Conservation (phyloP, 305 asterid genomes). For the Petunia hybrid region DNA sequence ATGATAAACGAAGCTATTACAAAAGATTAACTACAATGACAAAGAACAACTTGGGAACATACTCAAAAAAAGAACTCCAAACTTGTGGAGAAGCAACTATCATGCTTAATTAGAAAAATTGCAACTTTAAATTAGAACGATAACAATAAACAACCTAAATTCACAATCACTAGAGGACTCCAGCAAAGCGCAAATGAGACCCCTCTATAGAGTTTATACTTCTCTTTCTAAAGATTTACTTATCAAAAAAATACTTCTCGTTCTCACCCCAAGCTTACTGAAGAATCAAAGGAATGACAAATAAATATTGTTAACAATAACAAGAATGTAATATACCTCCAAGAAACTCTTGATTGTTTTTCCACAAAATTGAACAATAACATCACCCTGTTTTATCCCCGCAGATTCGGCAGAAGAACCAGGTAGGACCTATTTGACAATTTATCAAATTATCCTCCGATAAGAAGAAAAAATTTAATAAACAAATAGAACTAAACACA, state of each 20-base stretch:
- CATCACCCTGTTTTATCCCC: constrained; percentile 15
- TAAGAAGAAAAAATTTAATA: not conserved
- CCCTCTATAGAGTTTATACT: not conserved
- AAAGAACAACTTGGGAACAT: not conserved
- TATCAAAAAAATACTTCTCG: no score
- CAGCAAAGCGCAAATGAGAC: not conserved
- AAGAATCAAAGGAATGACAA: not conserved
- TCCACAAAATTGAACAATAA: constrained; percentile 23
- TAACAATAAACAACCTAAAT: no score
- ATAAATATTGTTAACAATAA: not conserved
- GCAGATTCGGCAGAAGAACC: constrained; percentile 21
- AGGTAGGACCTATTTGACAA: not conserved
- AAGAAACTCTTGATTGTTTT: constrained; percentile 4
- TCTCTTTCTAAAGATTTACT: no score
- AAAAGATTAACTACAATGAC: not conserved
- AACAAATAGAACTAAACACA: not conserved
- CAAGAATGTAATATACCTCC: constrained; percentile 24
- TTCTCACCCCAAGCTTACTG: constrained; percentile 3
- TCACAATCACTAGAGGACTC: no score
- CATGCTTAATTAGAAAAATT: not conserved
- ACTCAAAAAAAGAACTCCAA: not conserved
- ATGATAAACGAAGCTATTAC: not conserved
- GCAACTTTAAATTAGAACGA: no score
- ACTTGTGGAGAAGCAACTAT: not conserved
- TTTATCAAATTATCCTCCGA: constrained; percentile 25